Evolutionary conservation across 2,329 filamentous ascomycete species (phyloP).

Genomic region (Mariannaea elegans): DNA sequence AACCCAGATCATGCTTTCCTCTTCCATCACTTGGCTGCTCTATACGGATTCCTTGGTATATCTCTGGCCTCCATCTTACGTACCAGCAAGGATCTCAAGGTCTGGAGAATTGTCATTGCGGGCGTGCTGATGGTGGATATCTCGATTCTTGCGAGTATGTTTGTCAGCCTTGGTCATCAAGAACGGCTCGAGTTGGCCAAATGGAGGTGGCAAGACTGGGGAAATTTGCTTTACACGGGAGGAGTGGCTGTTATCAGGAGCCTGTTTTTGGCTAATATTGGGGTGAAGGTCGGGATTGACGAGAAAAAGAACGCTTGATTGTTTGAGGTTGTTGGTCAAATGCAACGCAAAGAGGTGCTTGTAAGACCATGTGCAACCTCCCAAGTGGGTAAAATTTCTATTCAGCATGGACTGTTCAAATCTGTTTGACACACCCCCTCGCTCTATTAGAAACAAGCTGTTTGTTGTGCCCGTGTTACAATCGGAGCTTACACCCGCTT

Average conservation of each 20-base stretch:
- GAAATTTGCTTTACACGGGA: constrained; percentile 25
- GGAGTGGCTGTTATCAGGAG: constrained; percentile 25
- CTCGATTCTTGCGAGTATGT: constrained; percentile 26
- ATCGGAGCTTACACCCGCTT: too few species aligned
- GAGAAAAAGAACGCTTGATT: constrained; percentile 24
- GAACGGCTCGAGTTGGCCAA: constrained; percentile 8
- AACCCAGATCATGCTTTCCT: constrained; percentile 35
- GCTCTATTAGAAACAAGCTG: too few species aligned
- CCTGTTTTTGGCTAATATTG: constrained; percentile 32
- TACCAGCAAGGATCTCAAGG: constrained; percentile 26
- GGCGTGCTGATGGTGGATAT: constrained; percentile 33
- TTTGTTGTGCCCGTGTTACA: too few species aligned
- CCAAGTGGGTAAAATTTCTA: too few species aligned
- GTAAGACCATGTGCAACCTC: too few species aligned
- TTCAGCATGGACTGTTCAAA: too few species aligned
- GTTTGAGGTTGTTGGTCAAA: too few species aligned
- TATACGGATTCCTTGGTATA: constrained; percentile 30
- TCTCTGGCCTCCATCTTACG: constrained; percentile 23
- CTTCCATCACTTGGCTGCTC: constrained; percentile 33
- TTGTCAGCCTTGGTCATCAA: constrained; percentile 31
- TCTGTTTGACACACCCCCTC: too few species aligned
- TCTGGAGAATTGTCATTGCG: constrained; percentile 31
- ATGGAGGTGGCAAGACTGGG: constrained; percentile 32
- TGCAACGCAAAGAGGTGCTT: too few species aligned
- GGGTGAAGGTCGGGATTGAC: constrained; percentile 8